A percentile compares a stretch with the other conserved stretches of the same genome.
phyloP scores from a whole-genome alignment of 768 basidiomycete genomes.

The Pleurotus tuber-regium region DNA sequence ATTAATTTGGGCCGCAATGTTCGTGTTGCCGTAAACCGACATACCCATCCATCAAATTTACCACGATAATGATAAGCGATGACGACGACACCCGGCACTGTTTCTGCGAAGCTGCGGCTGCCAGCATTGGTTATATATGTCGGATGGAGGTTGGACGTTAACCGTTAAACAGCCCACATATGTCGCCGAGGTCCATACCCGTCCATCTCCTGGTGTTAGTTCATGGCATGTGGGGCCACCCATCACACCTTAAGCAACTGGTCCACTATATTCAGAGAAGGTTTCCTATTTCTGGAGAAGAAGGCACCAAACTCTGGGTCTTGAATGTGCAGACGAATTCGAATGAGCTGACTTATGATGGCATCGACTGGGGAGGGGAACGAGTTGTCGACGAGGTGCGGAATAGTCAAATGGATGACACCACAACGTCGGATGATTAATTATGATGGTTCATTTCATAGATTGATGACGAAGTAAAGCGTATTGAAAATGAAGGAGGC shows the following conservation, averaged over 20 bases:
- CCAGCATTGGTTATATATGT: not conserved
- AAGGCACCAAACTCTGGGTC: constrained; percentile 9
- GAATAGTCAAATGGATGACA: no score
- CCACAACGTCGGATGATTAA: no score
- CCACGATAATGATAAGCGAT: constrained; percentile 4
- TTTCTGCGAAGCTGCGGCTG: constrained; percentile 1
- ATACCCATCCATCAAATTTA: not conserved
- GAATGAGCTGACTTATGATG: constrained; percentile 4
- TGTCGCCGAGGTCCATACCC: constrained; percentile 9
- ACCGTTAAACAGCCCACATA: not conserved
- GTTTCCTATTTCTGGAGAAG: constrained; percentile 16
- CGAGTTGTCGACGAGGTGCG: constrained; percentile 6
- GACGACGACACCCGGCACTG: constrained; percentile 7
- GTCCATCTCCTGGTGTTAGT: constrained; percentile 50
- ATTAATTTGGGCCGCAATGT: constrained; percentile 68
- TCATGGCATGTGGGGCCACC: constrained; percentile 83
- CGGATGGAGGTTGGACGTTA: not conserved
- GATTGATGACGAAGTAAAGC: constrained; percentile 3
- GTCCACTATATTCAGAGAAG: constrained; percentile 37
- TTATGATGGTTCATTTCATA: not conserved
- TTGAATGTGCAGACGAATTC: not conserved
- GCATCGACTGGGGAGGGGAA: constrained; percentile 9
- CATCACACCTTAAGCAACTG: constrained; percentile 44
- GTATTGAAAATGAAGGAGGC: not conserved
- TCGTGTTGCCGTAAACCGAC: no score